A percentile compares a stretch with the other conserved stretches of the same genome.
Evolutionary conservation across 164 flowering plant genomes (phyloP).

Genomic region (Paratinospora sagittata): DNA sequence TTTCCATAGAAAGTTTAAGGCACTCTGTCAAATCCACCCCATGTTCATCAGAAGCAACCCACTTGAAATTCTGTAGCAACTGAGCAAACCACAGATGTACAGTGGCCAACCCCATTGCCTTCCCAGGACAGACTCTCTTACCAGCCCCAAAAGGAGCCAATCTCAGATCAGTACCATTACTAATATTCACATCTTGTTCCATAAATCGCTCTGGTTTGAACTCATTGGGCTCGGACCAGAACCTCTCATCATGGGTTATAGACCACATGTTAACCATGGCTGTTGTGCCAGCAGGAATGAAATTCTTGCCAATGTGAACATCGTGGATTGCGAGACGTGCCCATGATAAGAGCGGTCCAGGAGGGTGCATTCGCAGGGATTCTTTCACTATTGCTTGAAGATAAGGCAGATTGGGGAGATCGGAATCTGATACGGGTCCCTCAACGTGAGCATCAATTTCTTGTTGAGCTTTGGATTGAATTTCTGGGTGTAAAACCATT

Average conservation of each 20-base stretch:
- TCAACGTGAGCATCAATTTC: slow-evolving; percentile 24
- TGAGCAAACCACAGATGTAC: slow-evolving; percentile 36
- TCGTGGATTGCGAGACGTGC: slow-evolving; percentile 32
- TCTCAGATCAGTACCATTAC: slow-evolving; percentile 35
- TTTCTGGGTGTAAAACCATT: slow-evolving; percentile 31
- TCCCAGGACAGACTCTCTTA: slow-evolving; percentile 36
- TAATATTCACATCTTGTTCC: slow-evolving; percentile 21
- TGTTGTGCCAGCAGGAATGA: slow-evolving; percentile 40
- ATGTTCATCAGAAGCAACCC: slow-evolving; percentile 22
- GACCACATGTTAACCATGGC: slow-evolving; percentile 56
- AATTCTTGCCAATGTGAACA: slow-evolving; percentile 23
- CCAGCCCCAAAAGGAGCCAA: slow-evolving; percentile 47
- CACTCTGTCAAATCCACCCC: slow-evolving; percentile 33
- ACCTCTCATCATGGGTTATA: slow-evolving; percentile 28
- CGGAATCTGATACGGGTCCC: slow-evolving; percentile 20
- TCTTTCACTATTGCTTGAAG: slow-evolving; percentile 30
- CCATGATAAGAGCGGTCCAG: slow-evolving; percentile 37
- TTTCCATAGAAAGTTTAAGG: slow-evolving; percentile 33
- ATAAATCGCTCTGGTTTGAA: slow-evolving; percentile 28
- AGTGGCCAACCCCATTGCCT: slow-evolving; percentile 31
- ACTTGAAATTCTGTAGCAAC: slow-evolving; percentile 30
- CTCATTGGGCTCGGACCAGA: slow-evolving; percentile 23
- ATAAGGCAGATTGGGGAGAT: slow-evolving; percentile 25
- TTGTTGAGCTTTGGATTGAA: slow-evolving; percentile 26
- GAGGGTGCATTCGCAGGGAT: slow-evolving; percentile 30